Evolutionary conservation across 495 filamentous ascomycete species (phyloP).

Genomic region (Neurospora tetrasperma): DNA sequence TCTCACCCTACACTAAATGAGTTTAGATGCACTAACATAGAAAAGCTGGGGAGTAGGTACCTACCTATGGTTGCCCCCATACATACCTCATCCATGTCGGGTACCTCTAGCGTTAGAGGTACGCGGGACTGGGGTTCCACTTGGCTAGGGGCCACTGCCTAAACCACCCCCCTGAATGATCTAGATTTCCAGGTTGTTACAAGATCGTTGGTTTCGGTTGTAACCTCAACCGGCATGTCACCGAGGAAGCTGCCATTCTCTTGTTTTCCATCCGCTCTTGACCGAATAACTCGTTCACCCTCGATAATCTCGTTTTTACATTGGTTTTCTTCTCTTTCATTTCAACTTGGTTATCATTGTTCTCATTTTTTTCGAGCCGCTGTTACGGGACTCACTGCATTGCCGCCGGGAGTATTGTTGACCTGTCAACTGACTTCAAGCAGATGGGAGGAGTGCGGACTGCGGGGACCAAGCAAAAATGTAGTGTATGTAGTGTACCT

Average conservation of each 20-base stretch:
- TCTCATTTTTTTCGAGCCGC: too few species aligned
- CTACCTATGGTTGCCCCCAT: too few species aligned
- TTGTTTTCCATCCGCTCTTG: background rate
- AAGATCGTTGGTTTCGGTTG: background rate
- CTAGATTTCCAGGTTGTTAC: background rate
- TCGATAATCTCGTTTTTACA: background rate
- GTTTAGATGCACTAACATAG: too few species aligned
- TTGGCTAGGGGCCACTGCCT: background rate
- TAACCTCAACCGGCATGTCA: background rate
- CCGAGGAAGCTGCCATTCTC: conserved; percentile 2
- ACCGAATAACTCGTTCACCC: background rate
- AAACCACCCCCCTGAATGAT: background rate
- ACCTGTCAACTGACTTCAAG: background rate
- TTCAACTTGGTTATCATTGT: too few species aligned
- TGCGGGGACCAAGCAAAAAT: background rate
- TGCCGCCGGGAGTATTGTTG: background rate
- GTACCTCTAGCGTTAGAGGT: too few species aligned
- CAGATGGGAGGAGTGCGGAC: background rate
- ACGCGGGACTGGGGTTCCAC: too few species aligned
- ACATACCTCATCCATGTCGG: too few species aligned
- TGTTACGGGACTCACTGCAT: background rate
- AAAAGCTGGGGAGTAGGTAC: too few species aligned
- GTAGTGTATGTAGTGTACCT: too few species aligned
- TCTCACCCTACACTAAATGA: too few species aligned
- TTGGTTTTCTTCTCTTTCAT: background rate